Percentiles rank a stretch among this genome's conserved stretches.
Conservation (phyloP, 257 asterid genomes). For the Paulownia fortunei region DNA sequence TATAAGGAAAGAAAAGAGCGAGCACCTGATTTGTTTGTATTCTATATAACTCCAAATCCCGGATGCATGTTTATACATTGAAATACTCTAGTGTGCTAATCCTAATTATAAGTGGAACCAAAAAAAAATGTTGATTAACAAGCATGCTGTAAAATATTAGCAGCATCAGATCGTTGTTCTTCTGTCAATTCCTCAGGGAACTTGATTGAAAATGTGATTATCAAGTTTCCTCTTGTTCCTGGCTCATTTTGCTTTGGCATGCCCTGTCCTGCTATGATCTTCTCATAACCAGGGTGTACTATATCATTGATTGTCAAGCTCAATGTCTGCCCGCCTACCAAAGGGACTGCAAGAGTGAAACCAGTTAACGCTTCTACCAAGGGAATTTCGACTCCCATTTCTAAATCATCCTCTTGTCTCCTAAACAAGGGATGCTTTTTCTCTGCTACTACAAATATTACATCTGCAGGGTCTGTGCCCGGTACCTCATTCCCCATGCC, state of each 20-base stretch:
- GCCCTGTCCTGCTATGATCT: slow-evolving; percentile 65
- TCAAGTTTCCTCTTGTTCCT: slow-evolving; percentile 66
- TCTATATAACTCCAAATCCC: background rate
- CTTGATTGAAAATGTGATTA: slow-evolving; percentile 52
- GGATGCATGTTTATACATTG: slow-evolving; percentile 7
- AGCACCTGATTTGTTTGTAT: slow-evolving; percentile 14
- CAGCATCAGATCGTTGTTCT: slow-evolving; percentile 53
- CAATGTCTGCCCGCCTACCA: slow-evolving; percentile 55
- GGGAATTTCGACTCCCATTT: slow-evolving; percentile 53
- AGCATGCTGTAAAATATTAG: slow-evolving; percentile 46
- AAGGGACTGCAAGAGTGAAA: slow-evolving; percentile 57
- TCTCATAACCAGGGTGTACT: slow-evolving; percentile 62
- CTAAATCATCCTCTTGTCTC: slow-evolving; percentile 68
- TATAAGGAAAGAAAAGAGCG: slow-evolving; percentile 1
- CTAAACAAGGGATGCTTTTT: slow-evolving; percentile 50
- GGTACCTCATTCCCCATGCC: slow-evolving; percentile 64
- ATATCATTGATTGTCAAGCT: slow-evolving; percentile 57
- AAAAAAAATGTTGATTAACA: slow-evolving; percentile 31
- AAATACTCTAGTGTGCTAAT: slow-evolving; percentile 5
- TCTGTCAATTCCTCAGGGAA: slow-evolving; percentile 66
- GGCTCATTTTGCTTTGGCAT: slow-evolving; percentile 72
- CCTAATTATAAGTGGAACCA: background rate
- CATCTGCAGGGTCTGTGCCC: slow-evolving; percentile 52
- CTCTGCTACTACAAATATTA: slow-evolving; percentile 62
- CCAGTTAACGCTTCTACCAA: slow-evolving; percentile 71